Base-by-base conservation (phyloP, 805 yeast species). In the Kazachstania viticola region DNA sequence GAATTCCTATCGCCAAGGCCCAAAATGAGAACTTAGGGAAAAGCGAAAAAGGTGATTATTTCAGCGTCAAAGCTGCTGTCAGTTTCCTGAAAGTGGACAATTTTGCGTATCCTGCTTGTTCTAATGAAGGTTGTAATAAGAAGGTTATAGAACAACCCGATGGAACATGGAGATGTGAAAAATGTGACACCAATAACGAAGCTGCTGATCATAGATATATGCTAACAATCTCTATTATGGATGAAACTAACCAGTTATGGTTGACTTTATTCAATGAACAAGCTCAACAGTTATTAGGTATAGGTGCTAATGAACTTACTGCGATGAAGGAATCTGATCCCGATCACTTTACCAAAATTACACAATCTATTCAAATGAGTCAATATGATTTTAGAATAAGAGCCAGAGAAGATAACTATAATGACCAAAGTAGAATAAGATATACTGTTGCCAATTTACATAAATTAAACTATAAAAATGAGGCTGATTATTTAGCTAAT, bases 151-250 rank as follows among this genome's bases (percentile, higher is more conserved):
- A 82, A 48, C 76, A 70, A 34, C 65, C 72, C 21, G 78, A 73
- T 48, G 83, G 79, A 11, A 64, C 76, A 13, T 87, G 94, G 94
- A 73, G 94, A 56, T 91, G 98, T 64, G 97, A 87, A 54, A 79
- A 79, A 54, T 87, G 97, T 67, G 78, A 82, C 46, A 63, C 70
- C 34, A 71, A 70, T 39, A 77, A 72, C 49, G 64, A 69, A 2
- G 67, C 65, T 29, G 96, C 97, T 14, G 62, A 67, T 30, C 76
- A 81, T 61, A 71, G 97, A 54, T 91, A 81, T 45, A 75, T 85
- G 32, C 56, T 88, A 45, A 76, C 79, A n/a, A 55, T 75, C 28
- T 72, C 83, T 3, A 69, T 85, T n/a, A 67, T 75, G 48, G 98
- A 91, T 56, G 64, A 66, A 43, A 69, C 93, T 4, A 93, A 87